Evolutionary conservation across 495 filamentous ascomycete genomes (phyloP), one percentile per base, ranked within the genome.

Genomic region (Hypoxylon fuscum): DNA sequence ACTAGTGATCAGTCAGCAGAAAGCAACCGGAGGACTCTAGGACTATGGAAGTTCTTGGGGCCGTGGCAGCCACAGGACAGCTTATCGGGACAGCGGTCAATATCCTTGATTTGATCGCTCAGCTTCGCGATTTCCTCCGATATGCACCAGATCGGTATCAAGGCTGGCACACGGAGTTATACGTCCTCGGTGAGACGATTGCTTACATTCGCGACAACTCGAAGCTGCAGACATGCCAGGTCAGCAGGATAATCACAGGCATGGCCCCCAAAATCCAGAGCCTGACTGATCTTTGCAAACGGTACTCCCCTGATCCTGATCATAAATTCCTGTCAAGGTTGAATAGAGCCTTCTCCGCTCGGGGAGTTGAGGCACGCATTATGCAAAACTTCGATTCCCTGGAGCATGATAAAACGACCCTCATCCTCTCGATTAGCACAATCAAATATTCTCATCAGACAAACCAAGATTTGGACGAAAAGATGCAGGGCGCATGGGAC

Each of bases 371-470:
- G 18, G 3, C 25, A 2, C 25, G 37, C 12, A 58, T 58, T 32
- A 11, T 49, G 7, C 35, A 58, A 6, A 35, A 1, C 7, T 43
- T 58, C 21, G 10, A 50, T n/a, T 42, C 55, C n/a, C 32, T 58
- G 12, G 55, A 58, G 10, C 34, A 25, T 7, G 44, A 58, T 40
- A 58, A 58, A 31, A 58, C 55, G 14, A 25, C 55, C 0, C 55
- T 58, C 6, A 32, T 58, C 5, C 55, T 58, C 15, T 43, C 45
- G 4, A 50, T 58, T 23, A 58, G 25, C 27, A 41, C 37, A 12
- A 22, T 5, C 22, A 25, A n/a, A 20, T 0, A 40, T 51, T 27
- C 25, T 8, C 25, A 27, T 27, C n/a, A n/a, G n/a, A n/a, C n/a
- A n/a, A n/a, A n/a, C n/a, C n/a, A n/a, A n/a, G n/a, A n/a, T n/a